These are phyloP conservation scores for Aegilops sharonensis DNA, from an alignment of 176 grass and related monocot genomes.

Conservation along the genomic window DNA sequence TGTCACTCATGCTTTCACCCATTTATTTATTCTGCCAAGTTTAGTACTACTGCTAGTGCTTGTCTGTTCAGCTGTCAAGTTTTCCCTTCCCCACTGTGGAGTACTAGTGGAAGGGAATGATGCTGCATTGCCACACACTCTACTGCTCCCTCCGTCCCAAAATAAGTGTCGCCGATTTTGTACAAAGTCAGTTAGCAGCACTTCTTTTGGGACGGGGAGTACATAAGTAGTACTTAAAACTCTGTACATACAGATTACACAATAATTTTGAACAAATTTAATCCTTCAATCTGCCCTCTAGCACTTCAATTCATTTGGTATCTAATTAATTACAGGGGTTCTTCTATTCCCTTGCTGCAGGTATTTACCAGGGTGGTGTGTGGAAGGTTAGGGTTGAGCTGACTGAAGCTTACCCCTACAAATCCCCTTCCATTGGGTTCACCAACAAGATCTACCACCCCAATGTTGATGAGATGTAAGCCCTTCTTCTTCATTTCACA, in stretches of 20 bases:
- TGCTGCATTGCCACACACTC: not conserved
- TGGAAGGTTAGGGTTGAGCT: constrained; percentile 57
- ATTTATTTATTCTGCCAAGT: not conserved
- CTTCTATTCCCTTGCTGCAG: constrained; percentile 14
- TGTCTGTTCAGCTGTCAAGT: not conserved
- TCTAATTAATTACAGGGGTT: no score
- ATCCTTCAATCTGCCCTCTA: not conserved
- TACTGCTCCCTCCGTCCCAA: not conserved
- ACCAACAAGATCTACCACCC: constrained; percentile 64
- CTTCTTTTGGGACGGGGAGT: no score
- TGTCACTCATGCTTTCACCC: not conserved
- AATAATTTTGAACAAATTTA: not conserved
- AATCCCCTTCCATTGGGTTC: constrained; percentile 61
- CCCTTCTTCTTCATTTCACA: not conserved
- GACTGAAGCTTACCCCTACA: constrained; percentile 60
- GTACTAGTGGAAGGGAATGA: not conserved
- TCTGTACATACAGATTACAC: not conserved
- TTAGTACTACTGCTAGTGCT: not conserved
- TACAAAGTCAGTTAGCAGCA: no score
- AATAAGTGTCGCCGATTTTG: no score
- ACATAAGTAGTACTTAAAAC: not conserved
- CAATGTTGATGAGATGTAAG: constrained; percentile 63
- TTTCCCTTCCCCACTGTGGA: not conserved
- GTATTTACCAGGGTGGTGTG: constrained; percentile 58
- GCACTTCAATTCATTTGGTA: not conserved